Base-by-base conservation (phyloP, 257 asterid species). In the Nicotiana obtusifolia region DNA sequence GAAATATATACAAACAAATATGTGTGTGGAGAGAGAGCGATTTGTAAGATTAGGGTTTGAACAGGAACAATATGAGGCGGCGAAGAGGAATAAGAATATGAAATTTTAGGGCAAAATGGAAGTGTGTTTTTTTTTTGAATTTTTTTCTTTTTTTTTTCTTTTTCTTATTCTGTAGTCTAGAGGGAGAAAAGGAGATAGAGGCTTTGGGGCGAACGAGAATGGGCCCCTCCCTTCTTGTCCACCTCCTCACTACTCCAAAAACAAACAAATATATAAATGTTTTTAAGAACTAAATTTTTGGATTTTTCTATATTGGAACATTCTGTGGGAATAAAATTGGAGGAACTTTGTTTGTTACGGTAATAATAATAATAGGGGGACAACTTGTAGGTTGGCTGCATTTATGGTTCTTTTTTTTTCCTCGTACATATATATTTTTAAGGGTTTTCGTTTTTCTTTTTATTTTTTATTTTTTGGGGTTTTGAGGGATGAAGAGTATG, bases 191-290 rank as follows among this genome's bases (percentile, higher is more conserved):
- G 33, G 60, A 54, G 56, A 77, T n/a, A 10, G 47, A 37, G 47
- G 10, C 47, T 37, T 37, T 53, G 78, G 66, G 53, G 53, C 31
- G 61, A 64, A 54, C 79, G 78, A 26, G 77, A 81, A 57, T 73
- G 80, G 83, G 85, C 52, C 41, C 86, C 61, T 47, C 85, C 64
- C 24, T 64, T 84, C 79, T 82, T 77, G 85, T 77, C 78, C 80
- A 80, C 79, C 24, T 73, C 33, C 61, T 73, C 53, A 83, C 84
- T 79, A 52, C 77, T 78, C 77, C 82, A 80, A 80, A 81, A 62
- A 69, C 47, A 37, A 82, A 73, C 54, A 64, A 17, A 66, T 54
- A 64, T 64, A 53, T 35, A 80, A 30, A 8, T 10, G 17, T 49
- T 20, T 20, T 65, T 30, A 52, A 3, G 19, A 10, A 60, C 47